Conservation (phyloP, 495 filamentous ascomycete species). For the Penicillium verhagenii region DNA sequence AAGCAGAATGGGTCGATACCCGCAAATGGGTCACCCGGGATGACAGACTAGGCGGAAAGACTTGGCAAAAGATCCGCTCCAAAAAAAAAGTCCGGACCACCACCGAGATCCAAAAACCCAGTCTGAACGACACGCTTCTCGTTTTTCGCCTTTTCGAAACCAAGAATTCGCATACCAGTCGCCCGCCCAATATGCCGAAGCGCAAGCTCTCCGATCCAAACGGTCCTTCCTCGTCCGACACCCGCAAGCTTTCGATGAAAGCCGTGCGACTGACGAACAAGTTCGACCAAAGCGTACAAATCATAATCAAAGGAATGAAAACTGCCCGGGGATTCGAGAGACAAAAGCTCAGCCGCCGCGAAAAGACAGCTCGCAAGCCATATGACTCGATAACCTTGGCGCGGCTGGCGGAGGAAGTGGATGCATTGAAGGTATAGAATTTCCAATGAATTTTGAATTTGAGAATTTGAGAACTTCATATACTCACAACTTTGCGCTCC, state of each 20-base stretch:
- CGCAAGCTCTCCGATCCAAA: conserved; percentile 45
- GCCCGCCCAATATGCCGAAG: conserved; percentile 40
- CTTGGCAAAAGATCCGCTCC: conserved; percentile 26
- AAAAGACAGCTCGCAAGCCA: conserved; percentile 62
- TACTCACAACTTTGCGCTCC: not conserved
- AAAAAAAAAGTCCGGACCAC: conserved; percentile 19
- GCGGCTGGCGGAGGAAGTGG: conserved; percentile 70
- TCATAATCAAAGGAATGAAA: conserved; percentile 70
- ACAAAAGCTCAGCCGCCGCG: conserved; percentile 77
- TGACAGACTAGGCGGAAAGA: conserved; percentile 16
- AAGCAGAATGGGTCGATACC: too few species aligned
- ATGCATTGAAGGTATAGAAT: conserved; percentile 66
- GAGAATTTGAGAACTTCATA: not conserved
- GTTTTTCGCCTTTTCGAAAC: not conserved
- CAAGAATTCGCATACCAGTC: not conserved
- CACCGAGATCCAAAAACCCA: not conserved
- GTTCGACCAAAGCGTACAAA: conserved; percentile 56
- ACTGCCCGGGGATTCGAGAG: conserved; percentile 82
- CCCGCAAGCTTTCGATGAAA: conserved; percentile 34
- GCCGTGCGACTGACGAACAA: conserved; percentile 48
- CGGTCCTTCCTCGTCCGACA: conserved; percentile 14
- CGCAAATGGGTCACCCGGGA: not conserved
- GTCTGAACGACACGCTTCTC: not conserved
- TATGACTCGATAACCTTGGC: conserved; percentile 37
- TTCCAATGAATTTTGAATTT: not conserved